phyloP scores from a whole-genome alignment of 2,329 filamentous ascomycete species.

The Penicillium expansum region DNA sequence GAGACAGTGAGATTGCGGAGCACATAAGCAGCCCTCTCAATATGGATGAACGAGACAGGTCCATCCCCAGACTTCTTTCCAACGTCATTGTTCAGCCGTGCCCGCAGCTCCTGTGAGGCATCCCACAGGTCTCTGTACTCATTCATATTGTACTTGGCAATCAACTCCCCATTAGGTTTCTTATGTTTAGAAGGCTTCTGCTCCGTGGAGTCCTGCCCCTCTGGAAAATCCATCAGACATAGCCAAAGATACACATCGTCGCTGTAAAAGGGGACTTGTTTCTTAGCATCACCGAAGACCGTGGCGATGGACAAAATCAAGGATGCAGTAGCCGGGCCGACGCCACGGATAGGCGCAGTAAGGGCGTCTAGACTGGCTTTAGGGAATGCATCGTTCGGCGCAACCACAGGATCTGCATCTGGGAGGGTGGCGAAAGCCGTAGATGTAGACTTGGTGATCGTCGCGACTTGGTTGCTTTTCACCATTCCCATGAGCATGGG shows the following conservation, averaged over 20 bases:
- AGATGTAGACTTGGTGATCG: conserved; percentile 28
- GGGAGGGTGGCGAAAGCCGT: conserved; percentile 28
- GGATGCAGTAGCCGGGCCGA: conserved; percentile 45
- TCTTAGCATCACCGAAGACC: background rate
- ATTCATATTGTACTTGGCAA: conserved; percentile 41
- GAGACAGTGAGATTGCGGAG: conserved; percentile 35
- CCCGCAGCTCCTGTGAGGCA: conserved; percentile 22
- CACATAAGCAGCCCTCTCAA: conserved; percentile 42
- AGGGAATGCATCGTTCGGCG: conserved; percentile 27
- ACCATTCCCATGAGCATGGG: conserved; percentile 43
- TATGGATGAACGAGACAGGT: conserved; percentile 29
- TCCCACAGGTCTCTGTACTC: conserved; percentile 40
- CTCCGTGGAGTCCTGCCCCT: background rate
- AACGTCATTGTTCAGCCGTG: conserved; percentile 22
- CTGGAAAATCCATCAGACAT: conserved; percentile 26
- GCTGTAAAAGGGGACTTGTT: conserved; percentile 42
- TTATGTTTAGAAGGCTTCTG: conserved; percentile 16
- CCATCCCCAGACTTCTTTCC: background rate
- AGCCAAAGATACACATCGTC: conserved; percentile 46
- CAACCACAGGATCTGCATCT: conserved; percentile 1
- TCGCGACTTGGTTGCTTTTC: conserved; percentile 32
- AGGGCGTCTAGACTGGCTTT: conserved; percentile 33
- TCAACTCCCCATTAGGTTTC: conserved; percentile 28
- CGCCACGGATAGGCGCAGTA: conserved; percentile 38
- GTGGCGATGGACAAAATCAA: conserved; percentile 40